Conservation (phyloP, 164 flowering plant genomes). For the Chloranthus sessilifolius region DNA sequence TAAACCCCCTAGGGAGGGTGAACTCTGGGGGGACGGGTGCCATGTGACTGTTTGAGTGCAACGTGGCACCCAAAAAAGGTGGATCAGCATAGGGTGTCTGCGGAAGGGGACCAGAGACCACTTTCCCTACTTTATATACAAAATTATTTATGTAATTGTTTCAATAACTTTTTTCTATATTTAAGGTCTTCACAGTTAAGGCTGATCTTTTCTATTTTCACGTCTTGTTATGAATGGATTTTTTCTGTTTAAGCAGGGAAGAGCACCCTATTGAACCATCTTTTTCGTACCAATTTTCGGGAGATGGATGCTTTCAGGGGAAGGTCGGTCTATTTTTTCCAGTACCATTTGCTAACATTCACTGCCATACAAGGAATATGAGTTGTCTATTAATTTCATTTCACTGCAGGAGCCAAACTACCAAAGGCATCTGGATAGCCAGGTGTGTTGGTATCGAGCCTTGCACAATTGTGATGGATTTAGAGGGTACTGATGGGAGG, state of each 20-base stretch:
- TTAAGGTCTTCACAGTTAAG: slow-evolving; percentile 1
- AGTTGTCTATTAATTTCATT: neutral
- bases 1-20: too few relatives aligned
- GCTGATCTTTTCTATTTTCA: neutral
- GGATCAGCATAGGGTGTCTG: too few relatives aligned
- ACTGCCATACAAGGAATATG: neutral
- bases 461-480: slow-evolving; percentile 64
- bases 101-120: too few relatives aligned
- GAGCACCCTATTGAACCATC: slow-evolving; percentile 65
- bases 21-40: too few relatives aligned
- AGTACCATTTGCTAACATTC: neutral
- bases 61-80: too few relatives aligned
- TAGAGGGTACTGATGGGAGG: slow-evolving; percentile 76
- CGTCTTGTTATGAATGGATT: neutral
- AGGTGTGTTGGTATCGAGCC: slow-evolving; percentile 59
- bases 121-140: too few relatives aligned
- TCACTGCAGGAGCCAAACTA: slow-evolving; percentile 53
- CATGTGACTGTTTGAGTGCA: too few relatives aligned
- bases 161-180: too few relatives aligned
- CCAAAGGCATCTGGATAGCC: slow-evolving; percentile 73
- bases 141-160: too few relatives aligned
- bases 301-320: slow-evolving; percentile 72
- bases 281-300: slow-evolving; percentile 51
- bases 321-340: slow-evolving; percentile 32
- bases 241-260: slow-evolving; percentile 41